A percentile compares a stretch with the other conserved stretches of the same genome.
phyloP scores from a whole-genome alignment of 352 stramenopile genomes.

The Phytophthora pini region DNA sequence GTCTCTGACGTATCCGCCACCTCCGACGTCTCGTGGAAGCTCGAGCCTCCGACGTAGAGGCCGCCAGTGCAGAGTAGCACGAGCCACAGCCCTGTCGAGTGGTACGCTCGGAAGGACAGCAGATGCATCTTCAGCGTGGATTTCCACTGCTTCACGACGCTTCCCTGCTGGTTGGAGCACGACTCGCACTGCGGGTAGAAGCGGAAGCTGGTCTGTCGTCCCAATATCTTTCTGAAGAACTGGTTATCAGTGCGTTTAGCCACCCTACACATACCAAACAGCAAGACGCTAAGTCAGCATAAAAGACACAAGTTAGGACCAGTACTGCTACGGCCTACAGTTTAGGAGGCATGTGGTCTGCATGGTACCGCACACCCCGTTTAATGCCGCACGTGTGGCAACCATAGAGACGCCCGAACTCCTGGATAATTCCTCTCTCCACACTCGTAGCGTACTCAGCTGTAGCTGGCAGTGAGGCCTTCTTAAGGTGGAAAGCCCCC shows the following conservation, averaged over 20 bases:
- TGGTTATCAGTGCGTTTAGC: conserved; percentile 61
- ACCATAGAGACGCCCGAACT: conserved; percentile 80
- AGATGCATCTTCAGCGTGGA: conserved; percentile 75
- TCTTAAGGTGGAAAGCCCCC: conserved; percentile 80
- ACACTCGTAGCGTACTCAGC: conserved; percentile 71
- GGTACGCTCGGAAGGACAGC: conserved; percentile 67
- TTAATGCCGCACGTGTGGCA: conserved; percentile 87
- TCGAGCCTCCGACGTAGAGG: conserved; percentile 74
- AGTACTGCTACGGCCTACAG: conserved; percentile 43
- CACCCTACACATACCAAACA: conserved; percentile 42
- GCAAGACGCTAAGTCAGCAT: too few relatives aligned
- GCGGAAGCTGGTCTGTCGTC: conserved; percentile 66
- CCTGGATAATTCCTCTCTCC: conserved; percentile 73
- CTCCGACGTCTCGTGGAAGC: conserved; percentile 72
- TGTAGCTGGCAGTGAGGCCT: conserved; percentile 77
- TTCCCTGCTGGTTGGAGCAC: conserved; percentile 82
- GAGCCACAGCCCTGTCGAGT: conserved; percentile 83
- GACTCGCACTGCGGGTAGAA: conserved; percentile 88
- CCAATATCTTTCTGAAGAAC: conserved; percentile 45
- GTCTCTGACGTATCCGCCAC: conserved; percentile 25
- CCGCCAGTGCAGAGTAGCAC: conserved; percentile 79
- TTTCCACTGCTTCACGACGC: conserved; percentile 69
- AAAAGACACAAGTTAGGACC: too few relatives aligned
- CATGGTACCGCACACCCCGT: conserved; percentile 71
- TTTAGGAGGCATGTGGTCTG: conserved; percentile 89